Conservation (phyloP, 768 basidiomycete genomes). For the Tylopilus sp. region DNA sequence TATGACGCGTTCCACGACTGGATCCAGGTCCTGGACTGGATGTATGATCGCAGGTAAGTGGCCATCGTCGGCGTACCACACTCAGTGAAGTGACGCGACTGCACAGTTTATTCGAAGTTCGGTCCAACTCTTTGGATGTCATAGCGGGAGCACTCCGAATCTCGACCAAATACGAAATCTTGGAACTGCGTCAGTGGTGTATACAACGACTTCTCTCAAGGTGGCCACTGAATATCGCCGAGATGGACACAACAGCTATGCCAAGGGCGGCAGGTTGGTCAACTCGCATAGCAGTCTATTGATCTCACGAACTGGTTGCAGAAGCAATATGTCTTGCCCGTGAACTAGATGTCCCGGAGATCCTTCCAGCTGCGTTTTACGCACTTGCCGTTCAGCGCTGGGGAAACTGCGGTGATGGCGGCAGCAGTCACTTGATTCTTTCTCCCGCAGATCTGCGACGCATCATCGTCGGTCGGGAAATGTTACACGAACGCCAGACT, state of each 20-base stretch:
- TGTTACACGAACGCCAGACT: slow-evolving; percentile 24
- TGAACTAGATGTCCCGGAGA: slow-evolving; percentile 34
- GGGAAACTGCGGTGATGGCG: slow-evolving; percentile 24
- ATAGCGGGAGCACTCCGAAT: slow-evolving; percentile 31
- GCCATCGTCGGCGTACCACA: neutral
- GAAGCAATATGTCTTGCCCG: slow-evolving; percentile 36
- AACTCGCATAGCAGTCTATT: neutral
- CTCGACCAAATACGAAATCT: slow-evolving; percentile 37
- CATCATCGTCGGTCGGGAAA: slow-evolving; percentile 32
- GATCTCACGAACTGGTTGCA: slow-evolving; percentile 3
- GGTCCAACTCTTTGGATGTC: slow-evolving; percentile 21
- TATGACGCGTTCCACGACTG: slow-evolving; percentile 29
- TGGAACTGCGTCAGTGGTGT: slow-evolving; percentile 26
- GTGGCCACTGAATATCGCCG: slow-evolving; percentile 30
- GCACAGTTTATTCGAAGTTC: slow-evolving; percentile 27
- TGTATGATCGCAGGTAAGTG: slow-evolving; percentile 34
- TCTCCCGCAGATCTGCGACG: slow-evolving; percentile 28
- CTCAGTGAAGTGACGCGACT: neutral
- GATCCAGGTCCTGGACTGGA: slow-evolving; percentile 30
- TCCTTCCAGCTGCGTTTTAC: slow-evolving; percentile 40
- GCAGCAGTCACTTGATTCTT: slow-evolving; percentile 29
- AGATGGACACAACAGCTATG: slow-evolving; percentile 28
- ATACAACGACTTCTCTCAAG: slow-evolving; percentile 20
- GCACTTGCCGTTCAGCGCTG: slow-evolving; percentile 35
- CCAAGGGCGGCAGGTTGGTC: slow-evolving; percentile 32